Evolutionary conservation across 2,329 filamentous ascomycete genomes (phyloP).

Genomic region (Cordyceps cateniannulata): DNA sequence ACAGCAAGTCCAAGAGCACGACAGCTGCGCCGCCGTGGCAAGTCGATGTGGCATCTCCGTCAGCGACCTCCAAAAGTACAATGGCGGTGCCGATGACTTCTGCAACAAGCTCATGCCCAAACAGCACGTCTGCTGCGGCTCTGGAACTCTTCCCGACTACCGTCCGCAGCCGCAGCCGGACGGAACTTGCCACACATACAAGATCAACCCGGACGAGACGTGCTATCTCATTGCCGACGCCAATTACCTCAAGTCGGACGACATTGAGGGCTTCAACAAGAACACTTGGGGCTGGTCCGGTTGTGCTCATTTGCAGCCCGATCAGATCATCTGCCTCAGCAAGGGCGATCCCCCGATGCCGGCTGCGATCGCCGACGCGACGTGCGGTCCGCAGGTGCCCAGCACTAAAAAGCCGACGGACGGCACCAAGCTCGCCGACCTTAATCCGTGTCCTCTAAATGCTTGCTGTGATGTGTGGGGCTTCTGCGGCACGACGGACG

Average conservation of each 20-base stretch:
- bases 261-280: neutral
- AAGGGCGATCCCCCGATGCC: slow-evolving; percentile 25
- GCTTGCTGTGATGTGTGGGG: slow-evolving; percentile 33
- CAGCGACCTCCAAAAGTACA: neutral
- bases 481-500: slow-evolving; percentile 32
- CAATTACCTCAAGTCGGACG: neutral
- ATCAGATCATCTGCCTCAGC: slow-evolving; percentile 22
- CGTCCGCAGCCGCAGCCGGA: neutral
- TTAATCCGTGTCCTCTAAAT: slow-evolving; percentile 26
- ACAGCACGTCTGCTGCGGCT: slow-evolving; percentile 3
- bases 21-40: neutral
- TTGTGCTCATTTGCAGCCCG: slow-evolving; percentile 14
- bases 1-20: neutral
- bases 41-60: neutral
- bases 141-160: neutral
- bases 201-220: neutral
- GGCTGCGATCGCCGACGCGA: slow-evolving; percentile 14
- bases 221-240: neutral
- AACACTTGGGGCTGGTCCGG: slow-evolving; percentile 24
- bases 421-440: slow-evolving; percentile 12
- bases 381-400: slow-evolving; percentile 24
- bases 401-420: slow-evolving; percentile 16
- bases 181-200: neutral
- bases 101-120: neutral
- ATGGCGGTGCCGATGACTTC: neutral